Conservation (phyloP, 1,139 yeast genomes). For the Geotrichum histeridarum region DNA sequence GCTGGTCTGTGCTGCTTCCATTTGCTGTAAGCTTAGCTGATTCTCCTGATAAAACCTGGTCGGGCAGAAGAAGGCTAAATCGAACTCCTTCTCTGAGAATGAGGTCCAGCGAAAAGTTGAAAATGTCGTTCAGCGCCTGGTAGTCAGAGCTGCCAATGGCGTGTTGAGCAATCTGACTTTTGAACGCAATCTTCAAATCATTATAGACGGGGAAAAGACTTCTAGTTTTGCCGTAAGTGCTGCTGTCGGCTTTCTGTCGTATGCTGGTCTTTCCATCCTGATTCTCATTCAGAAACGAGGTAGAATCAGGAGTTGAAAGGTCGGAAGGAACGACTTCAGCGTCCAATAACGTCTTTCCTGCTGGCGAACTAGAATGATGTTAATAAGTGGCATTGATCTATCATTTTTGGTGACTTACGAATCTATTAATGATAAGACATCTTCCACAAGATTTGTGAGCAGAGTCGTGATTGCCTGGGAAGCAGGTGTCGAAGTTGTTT, state of each 20-base stretch:
- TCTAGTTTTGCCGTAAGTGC: conserved; percentile 12
- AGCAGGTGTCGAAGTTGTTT: not conserved
- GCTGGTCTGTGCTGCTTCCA: conserved; percentile 19
- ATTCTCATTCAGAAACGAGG: conserved; percentile 10
- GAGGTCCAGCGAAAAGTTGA: conserved; percentile 63
- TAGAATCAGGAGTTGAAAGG: conserved; percentile 15
- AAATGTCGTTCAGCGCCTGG: conserved; percentile 58
- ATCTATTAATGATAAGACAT: conserved; percentile 16
- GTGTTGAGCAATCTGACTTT: conserved; percentile 45
- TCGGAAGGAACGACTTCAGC: conserved; percentile 17
- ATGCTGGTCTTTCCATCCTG: conserved; percentile 10
- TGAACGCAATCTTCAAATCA: conserved; percentile 65
- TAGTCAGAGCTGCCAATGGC: conserved; percentile 57
- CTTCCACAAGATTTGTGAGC: conserved; percentile 9
- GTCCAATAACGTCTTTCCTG: conserved; percentile 12
- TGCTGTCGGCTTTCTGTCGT: conserved; percentile 15
- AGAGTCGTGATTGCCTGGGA: conserved; percentile 6
- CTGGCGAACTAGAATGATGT: conserved; percentile 13
- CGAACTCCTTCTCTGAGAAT: conserved; percentile 66
- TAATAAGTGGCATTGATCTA: not conserved
- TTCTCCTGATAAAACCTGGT: conserved; percentile 22
- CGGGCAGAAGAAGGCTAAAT: conserved; percentile 37
- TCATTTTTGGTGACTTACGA: conserved; percentile 7
- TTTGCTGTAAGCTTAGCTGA: conserved; percentile 16
- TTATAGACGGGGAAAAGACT: conserved; percentile 46